A percentile compares a stretch with the other conserved stretches of the same genome.
Conservation (phyloP, 441 rosid species). For the Breynia disticha region DNA sequence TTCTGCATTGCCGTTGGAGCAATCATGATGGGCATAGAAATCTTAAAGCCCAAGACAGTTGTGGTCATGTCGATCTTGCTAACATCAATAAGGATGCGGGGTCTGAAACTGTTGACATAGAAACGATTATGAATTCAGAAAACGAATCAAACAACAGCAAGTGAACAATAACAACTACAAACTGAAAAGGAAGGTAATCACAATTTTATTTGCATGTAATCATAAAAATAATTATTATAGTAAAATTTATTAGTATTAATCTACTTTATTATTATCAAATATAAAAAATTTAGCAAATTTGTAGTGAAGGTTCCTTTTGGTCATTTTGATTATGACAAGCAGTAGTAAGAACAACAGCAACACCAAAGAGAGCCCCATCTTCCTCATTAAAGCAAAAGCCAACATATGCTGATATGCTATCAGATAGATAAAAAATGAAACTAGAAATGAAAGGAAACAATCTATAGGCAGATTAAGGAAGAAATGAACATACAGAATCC, state of each 20-base stretch:
- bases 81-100: constrained; percentile 81
- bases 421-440: neutral
- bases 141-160: constrained; percentile 4
- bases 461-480: neutral
- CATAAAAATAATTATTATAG: too few relatives aligned
- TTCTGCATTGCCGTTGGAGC: constrained; percentile 98
- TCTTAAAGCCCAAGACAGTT: constrained; percentile 71
- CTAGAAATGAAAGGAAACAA: neutral
- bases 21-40: constrained; percentile 97
- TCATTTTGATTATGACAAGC: too few relatives aligned
- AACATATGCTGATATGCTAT: neutral
- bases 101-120: constrained; percentile 56
- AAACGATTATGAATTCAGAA: neutral
- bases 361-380: too few relatives aligned
- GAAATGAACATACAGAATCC: constrained; percentile 56
- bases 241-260: too few relatives aligned
- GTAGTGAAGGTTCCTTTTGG: too few relatives aligned
- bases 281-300: too few relatives aligned
- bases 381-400: too few relatives aligned
- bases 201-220: neutral
- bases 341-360: too few relatives aligned
- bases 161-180: neutral
- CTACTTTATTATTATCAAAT: too few relatives aligned
- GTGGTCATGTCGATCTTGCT: constrained; percentile 73
- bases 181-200: neutral